A percentile compares a stretch with the other conserved stretches of the same genome.
phyloP scores from a whole-genome alignment of 805 yeast genomes.

The Pichia phayaonensis region DNA sequence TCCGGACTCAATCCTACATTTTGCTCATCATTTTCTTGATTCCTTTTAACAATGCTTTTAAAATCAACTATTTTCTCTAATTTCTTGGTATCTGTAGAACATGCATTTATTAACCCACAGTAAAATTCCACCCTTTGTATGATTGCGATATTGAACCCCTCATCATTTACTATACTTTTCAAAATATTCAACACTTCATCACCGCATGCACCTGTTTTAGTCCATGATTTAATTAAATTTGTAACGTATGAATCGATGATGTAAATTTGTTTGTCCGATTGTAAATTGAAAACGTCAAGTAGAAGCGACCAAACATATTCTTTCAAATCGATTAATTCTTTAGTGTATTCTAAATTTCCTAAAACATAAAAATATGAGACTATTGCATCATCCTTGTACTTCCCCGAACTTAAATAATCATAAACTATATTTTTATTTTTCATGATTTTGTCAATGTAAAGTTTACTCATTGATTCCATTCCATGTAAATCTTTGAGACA shows the following conservation, averaged over 20 bases:
- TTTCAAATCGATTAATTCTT: slow-evolving; percentile 1
- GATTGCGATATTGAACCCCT: not conserved
- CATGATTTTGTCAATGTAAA: not conserved
- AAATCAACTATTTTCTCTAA: not conserved
- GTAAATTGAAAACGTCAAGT: not conserved
- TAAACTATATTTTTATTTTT: not conserved
- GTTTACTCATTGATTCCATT: not conserved
- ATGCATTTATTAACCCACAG: not conserved
- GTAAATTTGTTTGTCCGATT: not conserved
- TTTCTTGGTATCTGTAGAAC: not conserved
- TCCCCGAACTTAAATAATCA: not conserved
- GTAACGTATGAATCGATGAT: slow-evolving; percentile 4
- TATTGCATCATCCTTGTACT: slow-evolving; percentile 5
- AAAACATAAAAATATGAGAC: slow-evolving; percentile 3
- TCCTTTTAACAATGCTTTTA: not conserved
- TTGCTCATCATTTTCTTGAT: not conserved
- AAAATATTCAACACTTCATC: not conserved
- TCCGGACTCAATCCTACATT: not conserved
- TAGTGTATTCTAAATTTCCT: not conserved
- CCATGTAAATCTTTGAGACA: not conserved
- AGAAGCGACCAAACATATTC: not conserved
- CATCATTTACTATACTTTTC: not conserved
- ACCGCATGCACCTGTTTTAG: not conserved
- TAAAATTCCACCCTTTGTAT: not conserved
- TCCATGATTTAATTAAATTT: slow-evolving; percentile 1